Conservation (phyloP, 2,329 filamentous ascomycete genomes). For the Harringtonia aguacate region DNA sequence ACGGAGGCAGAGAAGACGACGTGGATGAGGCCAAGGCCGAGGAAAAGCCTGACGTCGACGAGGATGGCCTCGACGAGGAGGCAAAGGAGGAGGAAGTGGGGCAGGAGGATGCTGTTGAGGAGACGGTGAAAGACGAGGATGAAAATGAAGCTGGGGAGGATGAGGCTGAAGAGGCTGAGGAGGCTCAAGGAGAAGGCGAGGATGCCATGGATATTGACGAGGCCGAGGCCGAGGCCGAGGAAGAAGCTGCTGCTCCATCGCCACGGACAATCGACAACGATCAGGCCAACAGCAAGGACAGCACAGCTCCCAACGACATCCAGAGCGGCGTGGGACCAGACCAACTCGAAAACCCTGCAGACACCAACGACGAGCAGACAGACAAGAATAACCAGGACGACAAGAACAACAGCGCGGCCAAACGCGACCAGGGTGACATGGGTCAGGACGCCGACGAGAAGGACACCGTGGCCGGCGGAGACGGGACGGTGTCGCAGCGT, state of each 20-base stretch:
- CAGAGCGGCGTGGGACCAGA: slow-evolving; percentile 56
- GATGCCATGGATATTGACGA: slow-evolving; percentile 37
- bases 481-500: slow-evolving; percentile 41
- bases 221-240: slow-evolving; percentile 42
- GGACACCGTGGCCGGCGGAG: slow-evolving; percentile 45
- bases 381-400: slow-evolving; percentile 3
- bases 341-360: slow-evolving; percentile 45
- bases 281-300: slow-evolving; percentile 44
- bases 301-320: slow-evolving; percentile 51
- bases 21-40: slow-evolving; percentile 83
- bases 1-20: slow-evolving; percentile 75
- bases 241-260: slow-evolving; percentile 24
- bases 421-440: slow-evolving; percentile 55
- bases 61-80: slow-evolving; percentile 21
- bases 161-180: slow-evolving; percentile 31
- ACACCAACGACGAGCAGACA: slow-evolving; percentile 9
- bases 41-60: slow-evolving; percentile 52
- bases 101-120: slow-evolving; percentile 24
- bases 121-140: slow-evolving; percentile 27
- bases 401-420: slow-evolving; percentile 44
- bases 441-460: slow-evolving; percentile 52
- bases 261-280: slow-evolving; percentile 28
- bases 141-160: slow-evolving; percentile 38
- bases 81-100: slow-evolving; percentile 36
- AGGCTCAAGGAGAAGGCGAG: slow-evolving; percentile 31